Percentiles rank a stretch among this genome's conserved stretches.
Evolutionary conservation across 164 flowering plant species (phyloP).

Genomic region (Stephania japonica): DNA sequence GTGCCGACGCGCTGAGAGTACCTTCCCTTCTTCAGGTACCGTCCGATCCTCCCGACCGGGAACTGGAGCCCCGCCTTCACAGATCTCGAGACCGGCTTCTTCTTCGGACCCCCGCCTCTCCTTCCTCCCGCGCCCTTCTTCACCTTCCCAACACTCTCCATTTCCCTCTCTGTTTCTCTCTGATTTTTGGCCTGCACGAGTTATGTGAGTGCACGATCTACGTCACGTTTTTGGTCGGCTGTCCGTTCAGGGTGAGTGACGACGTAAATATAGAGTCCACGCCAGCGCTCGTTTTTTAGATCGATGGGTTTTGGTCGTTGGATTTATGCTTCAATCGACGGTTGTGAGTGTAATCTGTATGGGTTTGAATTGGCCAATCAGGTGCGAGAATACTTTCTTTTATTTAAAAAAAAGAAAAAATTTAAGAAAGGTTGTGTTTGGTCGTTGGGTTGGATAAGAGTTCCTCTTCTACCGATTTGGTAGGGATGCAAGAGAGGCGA

Average conservation of each 20-base stretch:
- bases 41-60: slow-evolving; percentile 33
- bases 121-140: slow-evolving; percentile 33
- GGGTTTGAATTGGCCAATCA: not conserved
- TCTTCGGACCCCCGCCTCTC: slow-evolving; percentile 31
- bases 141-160: slow-evolving; percentile 28
- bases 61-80: slow-evolving; percentile 33
- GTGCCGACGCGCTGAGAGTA: slow-evolving; percentile 51
- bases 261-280: slow-evolving; percentile 2
- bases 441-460: no score
- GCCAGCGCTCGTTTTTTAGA: not conserved
- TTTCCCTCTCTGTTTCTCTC: slow-evolving; percentile 4
- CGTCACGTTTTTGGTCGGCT: no score
- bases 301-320: slow-evolving; percentile 1
- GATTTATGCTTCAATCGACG: slow-evolving; percentile 13
- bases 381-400: slow-evolving; percentile 2
- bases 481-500: no score
- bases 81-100: slow-evolving; percentile 29
- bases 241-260: no score
- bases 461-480: no score
- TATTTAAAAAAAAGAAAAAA: no score
- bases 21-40: slow-evolving; percentile 31
- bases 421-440: no score
- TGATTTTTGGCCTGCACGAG: no score
- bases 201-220: no score
- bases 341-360: not conserved